Conservation (phyloP, 805 yeast species). For the Myxozyma neglecta region DNA sequence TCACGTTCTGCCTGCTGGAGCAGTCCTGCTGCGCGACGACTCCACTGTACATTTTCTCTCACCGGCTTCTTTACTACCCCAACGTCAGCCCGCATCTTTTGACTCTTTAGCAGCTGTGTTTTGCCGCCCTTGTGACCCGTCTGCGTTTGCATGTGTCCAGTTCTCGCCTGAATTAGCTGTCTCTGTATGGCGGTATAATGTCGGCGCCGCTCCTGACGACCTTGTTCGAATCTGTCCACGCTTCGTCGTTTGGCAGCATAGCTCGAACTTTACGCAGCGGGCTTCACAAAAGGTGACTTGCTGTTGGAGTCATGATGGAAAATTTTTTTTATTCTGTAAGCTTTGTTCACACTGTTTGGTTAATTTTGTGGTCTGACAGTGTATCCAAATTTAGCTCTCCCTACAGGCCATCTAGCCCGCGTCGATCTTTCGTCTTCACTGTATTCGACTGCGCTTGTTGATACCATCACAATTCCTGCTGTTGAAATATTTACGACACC, state of each 20-base stretch:
- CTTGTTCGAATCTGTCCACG: conserved; percentile 19
- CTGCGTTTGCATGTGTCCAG: conserved; percentile 27
- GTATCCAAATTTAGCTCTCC: neutral
- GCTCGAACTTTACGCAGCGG: neutral
- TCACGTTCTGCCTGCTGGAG: conserved; percentile 23
- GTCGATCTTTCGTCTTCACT: conserved; percentile 6
- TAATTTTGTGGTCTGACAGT: neutral
- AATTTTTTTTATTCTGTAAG: conserved; percentile 6
- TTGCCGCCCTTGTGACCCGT: conserved; percentile 22
- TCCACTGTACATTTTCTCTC: conserved; percentile 26
- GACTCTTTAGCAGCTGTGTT: conserved; percentile 20
- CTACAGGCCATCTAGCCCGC: conserved; percentile 7
- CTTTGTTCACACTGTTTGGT: neutral
- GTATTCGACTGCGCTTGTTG: neutral
- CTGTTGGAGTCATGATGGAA: conserved; percentile 23
- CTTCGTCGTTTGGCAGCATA: conserved; percentile 13
- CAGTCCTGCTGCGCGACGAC: conserved; percentile 27
- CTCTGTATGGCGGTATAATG: conserved; percentile 21
- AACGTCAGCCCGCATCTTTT: conserved; percentile 28
- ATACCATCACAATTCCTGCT: neutral
- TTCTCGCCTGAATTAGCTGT: conserved; percentile 15
- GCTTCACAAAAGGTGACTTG: neutral
- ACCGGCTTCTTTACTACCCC: conserved; percentile 20
- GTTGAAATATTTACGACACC: conserved; percentile 5
- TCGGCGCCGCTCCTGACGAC: conserved; percentile 20